Base-by-base conservation (phyloP, 2,329 filamentous ascomycete species). In the Paraphaeosphaeria minitans region DNA sequence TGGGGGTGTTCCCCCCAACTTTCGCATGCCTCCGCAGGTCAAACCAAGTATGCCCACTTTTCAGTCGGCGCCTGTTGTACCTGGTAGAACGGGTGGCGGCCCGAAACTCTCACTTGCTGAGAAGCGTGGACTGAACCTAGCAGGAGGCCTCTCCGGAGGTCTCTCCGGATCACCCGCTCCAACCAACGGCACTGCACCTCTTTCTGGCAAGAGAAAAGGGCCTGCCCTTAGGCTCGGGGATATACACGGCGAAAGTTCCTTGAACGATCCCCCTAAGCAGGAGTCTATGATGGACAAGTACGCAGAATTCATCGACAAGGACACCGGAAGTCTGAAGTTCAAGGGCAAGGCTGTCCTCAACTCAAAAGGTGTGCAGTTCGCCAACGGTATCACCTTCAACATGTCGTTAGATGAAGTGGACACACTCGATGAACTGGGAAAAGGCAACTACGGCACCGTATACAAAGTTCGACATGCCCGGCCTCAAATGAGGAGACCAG, bases 391-490 rank as follows among this genome's bases (percentile, higher is more conserved):
- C 55, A 92, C 88, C 19, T 98, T 99, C 78, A 92, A 85, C 71
- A 98, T 99, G 72, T 98, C 94, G 4, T 83, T 99, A 43, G 94
- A 99, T 72, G 94, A 99, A 76, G 91, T 99, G 6, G 92, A 98
- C 69, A 94, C 92, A 1, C 75, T 98, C 58, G 92, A 94, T 61
- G 95, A 99, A 80, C 81, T 99, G 13, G 95, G 95, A 48, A 99
- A 98, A 78, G 95, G 95, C 42, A 99, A 99, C 75, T 99, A 99
- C 70, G 95, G 95, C 60, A 98, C 94, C 1, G 95, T 99, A 4
- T 98, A 96, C 84, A 97, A 95, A 77, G 95, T 98, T 57, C 87
- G 89, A 68, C 95, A 99, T 78, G 87, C 90, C 57, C 89, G 92
- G 70, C 86, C 87, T 8, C 82, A 83, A 48, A 83, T 89, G 75